Base-by-base conservation (phyloP, 2,329 filamentous ascomycete species). In the Talaromyces sp. region DNA sequence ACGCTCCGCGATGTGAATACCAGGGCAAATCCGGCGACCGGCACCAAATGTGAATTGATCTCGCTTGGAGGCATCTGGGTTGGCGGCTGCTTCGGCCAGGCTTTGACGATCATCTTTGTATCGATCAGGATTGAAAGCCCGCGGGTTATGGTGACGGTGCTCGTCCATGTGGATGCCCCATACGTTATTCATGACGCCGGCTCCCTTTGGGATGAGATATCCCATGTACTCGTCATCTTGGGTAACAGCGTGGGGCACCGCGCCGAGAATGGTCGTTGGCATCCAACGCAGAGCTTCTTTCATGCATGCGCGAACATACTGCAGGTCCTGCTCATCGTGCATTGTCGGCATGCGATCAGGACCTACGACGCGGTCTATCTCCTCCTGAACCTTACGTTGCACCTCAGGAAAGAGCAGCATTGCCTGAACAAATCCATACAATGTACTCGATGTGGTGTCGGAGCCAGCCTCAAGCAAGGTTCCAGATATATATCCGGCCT, bases 361-460 rank as follows among this genome's bases (percentile, higher is more conserved):
- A 1, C 76, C 77, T 8, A 78, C 68, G 6, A 78, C 74, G 2
- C 47, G 47, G 67, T 79, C 78, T 11, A 80, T 65, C 51, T 78
- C 75, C 2, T 68, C 67, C 19, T 82, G 77, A 0, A 78, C 80
- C 6, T 75, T 74, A 0, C 62, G 38, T 1, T 83, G 72, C 1
- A 75, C 75, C 7, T 78, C 74, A 71, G 72, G 25, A 72, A 0
- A 81, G 80, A 79, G 64, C 61, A 81, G 78, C 81, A 86, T 83
- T 7, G 84, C 84, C 17, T 81, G 72, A 0, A 82, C 71, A 66
- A 85, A 82, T 6, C 73, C 76, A 47, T 76, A 72, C 5, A 84
- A 74, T 0, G 75, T 80, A 40, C 72, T 72, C 31, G 77, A 76
- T 1, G 78, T 82, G 5, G 81, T 84, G 68, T 80, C 82, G n/a